Percentiles rank a stretch among this genome's conserved stretches.
These are phyloP conservation scores for Fraxinus xanthoxyloides DNA, from an alignment of 305 asterid species.

Conservation along the genomic window DNA sequence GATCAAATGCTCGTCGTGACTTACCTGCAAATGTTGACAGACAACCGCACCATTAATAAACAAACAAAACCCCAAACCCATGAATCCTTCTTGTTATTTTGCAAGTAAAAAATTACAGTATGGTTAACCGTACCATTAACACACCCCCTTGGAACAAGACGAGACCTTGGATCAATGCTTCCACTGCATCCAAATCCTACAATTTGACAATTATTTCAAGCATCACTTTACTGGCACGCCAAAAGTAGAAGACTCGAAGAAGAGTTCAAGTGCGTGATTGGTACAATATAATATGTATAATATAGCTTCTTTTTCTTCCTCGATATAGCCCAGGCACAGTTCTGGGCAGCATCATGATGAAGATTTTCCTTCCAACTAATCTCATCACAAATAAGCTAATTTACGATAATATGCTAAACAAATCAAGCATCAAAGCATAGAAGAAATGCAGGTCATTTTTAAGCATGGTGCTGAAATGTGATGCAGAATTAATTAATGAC, in stretches of 20 bases:
- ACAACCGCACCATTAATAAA: slow-evolving; percentile 17
- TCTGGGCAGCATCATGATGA: background rate
- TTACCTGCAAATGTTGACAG: slow-evolving; percentile 54
- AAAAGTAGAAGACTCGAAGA: background rate
- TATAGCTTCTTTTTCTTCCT: background rate
- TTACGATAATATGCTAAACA: background rate
- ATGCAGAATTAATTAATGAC: background rate
- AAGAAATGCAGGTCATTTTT: background rate
- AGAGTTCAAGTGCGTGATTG: background rate
- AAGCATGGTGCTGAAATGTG: background rate
- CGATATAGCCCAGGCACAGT: background rate
- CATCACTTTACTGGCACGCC: background rate
- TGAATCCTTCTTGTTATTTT: background rate
- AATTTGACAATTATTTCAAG: slow-evolving; percentile 18
- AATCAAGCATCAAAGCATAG: background rate
- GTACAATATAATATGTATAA: background rate
- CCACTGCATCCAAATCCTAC: slow-evolving; percentile 96
- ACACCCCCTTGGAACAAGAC: slow-evolving; percentile 99
- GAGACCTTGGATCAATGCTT: slow-evolving; percentile 96
- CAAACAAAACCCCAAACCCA: background rate
- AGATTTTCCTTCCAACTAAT: background rate
- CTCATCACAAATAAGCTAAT: background rate
- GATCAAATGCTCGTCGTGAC: slow-evolving; percentile 92
- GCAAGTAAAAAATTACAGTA: background rate
- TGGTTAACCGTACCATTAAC: slow-evolving; percentile 60